phyloP scores from a whole-genome alignment of 2,329 filamentous ascomycete genomes.

The Pseudocercospora fuligena region DNA sequence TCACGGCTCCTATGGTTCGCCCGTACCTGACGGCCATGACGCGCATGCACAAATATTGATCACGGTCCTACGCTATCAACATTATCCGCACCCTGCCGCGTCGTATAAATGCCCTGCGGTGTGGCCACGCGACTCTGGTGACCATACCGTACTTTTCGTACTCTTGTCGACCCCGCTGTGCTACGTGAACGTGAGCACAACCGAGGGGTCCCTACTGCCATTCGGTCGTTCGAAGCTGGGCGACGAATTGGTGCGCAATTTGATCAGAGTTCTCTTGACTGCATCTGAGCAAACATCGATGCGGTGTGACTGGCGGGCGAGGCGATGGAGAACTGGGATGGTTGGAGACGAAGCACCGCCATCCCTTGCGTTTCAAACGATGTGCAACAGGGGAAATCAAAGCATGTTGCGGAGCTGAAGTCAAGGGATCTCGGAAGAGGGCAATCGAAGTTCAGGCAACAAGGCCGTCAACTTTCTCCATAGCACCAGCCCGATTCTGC shows the following conservation, averaged over 20 bases:
- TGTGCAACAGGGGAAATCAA: neutral
- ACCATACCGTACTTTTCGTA: neutral
- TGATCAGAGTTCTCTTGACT: slow-evolving; percentile 10
- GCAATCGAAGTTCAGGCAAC: neutral
- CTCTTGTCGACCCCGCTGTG: neutral
- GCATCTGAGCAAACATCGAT: slow-evolving; percentile 2
- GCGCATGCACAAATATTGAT: neutral
- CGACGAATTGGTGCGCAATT: slow-evolving; percentile 4
- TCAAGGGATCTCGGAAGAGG: too few species aligned
- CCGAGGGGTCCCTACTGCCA: neutral
- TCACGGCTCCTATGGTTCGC: slow-evolving; percentile 8
- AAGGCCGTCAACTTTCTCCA: neutral
- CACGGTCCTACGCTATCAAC: neutral
- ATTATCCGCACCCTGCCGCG: neutral
- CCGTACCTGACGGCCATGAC: slow-evolving; percentile 6
- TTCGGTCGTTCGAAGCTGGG: neutral
- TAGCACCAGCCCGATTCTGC: too few species aligned
- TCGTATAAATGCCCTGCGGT: neutral
- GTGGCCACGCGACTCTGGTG: slow-evolving; percentile 2
- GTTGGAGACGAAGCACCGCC: neutral
- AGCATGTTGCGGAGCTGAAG: neutral
- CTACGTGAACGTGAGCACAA: neutral
- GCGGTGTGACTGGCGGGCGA: slow-evolving; percentile 10
- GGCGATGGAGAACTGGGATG: neutral
- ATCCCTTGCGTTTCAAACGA: slow-evolving; percentile 4